These are phyloP conservation scores for Vitis hybrid DNA, from an alignment of 177 flowering plant species.

Conservation along the genomic window DNA sequence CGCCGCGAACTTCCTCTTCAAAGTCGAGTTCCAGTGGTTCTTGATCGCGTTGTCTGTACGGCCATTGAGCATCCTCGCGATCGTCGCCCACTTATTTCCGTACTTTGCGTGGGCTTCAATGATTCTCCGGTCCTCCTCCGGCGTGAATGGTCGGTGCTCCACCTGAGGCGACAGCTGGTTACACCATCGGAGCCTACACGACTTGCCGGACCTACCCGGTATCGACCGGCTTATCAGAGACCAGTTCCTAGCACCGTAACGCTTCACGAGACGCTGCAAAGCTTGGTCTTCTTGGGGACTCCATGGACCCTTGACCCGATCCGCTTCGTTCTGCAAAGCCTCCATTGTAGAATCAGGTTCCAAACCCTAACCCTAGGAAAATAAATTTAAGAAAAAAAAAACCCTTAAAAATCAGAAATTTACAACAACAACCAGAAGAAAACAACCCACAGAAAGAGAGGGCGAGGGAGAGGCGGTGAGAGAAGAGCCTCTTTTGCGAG, in stretches of 20 bases:
- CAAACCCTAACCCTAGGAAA: slow-evolving; percentile 4
- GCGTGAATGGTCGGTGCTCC: slow-evolving; percentile 33
- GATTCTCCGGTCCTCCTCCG: slow-evolving; percentile 35
- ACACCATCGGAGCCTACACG: slow-evolving; percentile 44
- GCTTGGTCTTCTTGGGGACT: slow-evolving; percentile 33
- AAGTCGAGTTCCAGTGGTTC: slow-evolving; percentile 55
- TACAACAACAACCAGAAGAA: background rate
- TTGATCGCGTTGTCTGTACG: slow-evolving; percentile 52
- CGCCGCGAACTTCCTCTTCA: slow-evolving; percentile 33
- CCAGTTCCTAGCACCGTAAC: slow-evolving; percentile 39
- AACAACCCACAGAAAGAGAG: background rate
- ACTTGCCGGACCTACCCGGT: slow-evolving; percentile 37
- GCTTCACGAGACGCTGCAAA: slow-evolving; percentile 17
- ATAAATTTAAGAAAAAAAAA: background rate
- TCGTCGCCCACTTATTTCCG: slow-evolving; percentile 48
- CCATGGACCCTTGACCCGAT: slow-evolving; percentile 41
- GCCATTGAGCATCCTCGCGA: slow-evolving; percentile 37
- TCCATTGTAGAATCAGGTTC: background rate
- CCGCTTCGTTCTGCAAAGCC: slow-evolving; percentile 8
- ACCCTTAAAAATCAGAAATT: too few species aligned
- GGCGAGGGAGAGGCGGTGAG: background rate
- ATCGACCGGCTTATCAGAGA: slow-evolving; percentile 31
- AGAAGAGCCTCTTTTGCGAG: slow-evolving; percentile 5
- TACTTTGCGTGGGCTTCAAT: slow-evolving; percentile 24
- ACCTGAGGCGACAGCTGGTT: slow-evolving; percentile 45